Evolutionary conservation across 495 filamentous ascomycete species (phyloP).

Genomic region (Hypoxylon intermedium): DNA sequence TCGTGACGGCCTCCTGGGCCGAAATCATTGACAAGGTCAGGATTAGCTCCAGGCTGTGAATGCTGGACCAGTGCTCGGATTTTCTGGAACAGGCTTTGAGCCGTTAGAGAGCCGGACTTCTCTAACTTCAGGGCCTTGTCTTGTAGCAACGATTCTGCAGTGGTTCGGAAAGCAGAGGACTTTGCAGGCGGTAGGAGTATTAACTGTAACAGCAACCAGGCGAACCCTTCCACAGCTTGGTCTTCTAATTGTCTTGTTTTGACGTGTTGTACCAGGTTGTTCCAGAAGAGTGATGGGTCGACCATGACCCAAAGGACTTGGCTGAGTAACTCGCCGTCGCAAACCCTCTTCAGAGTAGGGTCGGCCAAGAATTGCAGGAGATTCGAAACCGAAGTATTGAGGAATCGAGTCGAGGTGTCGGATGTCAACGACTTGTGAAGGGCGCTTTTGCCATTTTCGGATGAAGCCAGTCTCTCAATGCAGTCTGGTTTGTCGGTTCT

Average conservation of each 20-base stretch:
- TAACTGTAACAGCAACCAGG: constrained; percentile 67
- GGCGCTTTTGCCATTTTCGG: constrained; percentile 52
- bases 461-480: constrained; percentile 63
- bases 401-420: constrained; percentile 57
- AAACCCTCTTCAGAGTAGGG: constrained; percentile 59
- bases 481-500: constrained; percentile 58
- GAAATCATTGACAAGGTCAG: constrained; percentile 11
- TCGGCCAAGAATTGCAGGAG: constrained; percentile 50
- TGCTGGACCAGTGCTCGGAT: constrained; percentile 19
- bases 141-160: constrained; percentile 41
- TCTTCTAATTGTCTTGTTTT: constrained; percentile 46
- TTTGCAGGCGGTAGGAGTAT: constrained; percentile 51
- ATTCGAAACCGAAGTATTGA: constrained; percentile 52
- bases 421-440: constrained; percentile 58
- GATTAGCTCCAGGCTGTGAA: constrained; percentile 4
- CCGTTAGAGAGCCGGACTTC: constrained; percentile 37
- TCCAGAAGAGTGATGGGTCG: constrained; percentile 69
- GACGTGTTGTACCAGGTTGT: constrained; percentile 58
- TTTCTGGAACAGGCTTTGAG: constrained; percentile 23
- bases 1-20: constrained; percentile 77
- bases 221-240: constrained; percentile 55
- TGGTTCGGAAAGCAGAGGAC: constrained; percentile 41
- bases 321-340: constrained; percentile 61
- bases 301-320: constrained; percentile 60
- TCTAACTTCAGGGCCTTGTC: constrained; percentile 36